Evolutionary conservation across 352 stramenopile species (phyloP).

Genomic region (Phytophthora sp.): DNA sequence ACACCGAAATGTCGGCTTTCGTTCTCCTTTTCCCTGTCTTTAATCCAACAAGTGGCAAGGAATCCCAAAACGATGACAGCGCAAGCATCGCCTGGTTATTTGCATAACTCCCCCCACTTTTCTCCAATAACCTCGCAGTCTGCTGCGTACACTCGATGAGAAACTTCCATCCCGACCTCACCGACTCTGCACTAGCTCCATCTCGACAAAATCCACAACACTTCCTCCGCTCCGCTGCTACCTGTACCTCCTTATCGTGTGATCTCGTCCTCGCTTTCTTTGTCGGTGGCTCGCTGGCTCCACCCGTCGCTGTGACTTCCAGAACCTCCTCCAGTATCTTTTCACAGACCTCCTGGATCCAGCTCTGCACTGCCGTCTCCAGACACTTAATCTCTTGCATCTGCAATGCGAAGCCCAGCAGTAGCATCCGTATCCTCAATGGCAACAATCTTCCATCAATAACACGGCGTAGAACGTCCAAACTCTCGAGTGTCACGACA

Average conservation of each 20-base stretch:
- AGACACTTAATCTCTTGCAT: slow-evolving; percentile 14
- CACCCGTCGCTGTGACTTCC: slow-evolving; percentile 33
- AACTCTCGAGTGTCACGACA: slow-evolving; percentile 24
- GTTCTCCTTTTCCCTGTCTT: slow-evolving; percentile 20
- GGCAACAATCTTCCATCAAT: slow-evolving; percentile 30
- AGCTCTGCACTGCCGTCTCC: slow-evolving; percentile 21
- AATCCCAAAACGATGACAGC: slow-evolving; percentile 35
- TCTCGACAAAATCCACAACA: slow-evolving; percentile 37
- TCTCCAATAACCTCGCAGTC: slow-evolving; percentile 26
- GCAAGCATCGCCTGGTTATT: slow-evolving; percentile 31
- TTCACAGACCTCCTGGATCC: slow-evolving; percentile 44
- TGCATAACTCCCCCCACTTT: slow-evolving; percentile 21
- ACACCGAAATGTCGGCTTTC: slow-evolving; percentile 19
- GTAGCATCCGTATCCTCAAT: slow-evolving; percentile 34
- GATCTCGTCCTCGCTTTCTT: slow-evolving; percentile 25
- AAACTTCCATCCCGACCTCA: slow-evolving; percentile 35
- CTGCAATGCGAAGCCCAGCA: slow-evolving; percentile 42
- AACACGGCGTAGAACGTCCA: slow-evolving; percentile 31
- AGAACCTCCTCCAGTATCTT: slow-evolving; percentile 50
- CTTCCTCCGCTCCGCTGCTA: neutral
- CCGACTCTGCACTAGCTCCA: slow-evolving; percentile 20
- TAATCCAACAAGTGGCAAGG: slow-evolving; percentile 10
- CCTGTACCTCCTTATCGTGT: slow-evolving; percentile 1
- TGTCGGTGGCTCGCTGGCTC: neutral
- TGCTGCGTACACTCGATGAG: slow-evolving; percentile 31